A percentile compares a stretch with the other conserved stretches of the same genome.
These are phyloP conservation scores for Grigorovia jiainica DNA, from an alignment of 805 yeast genomes.

Conservation along the genomic window DNA sequence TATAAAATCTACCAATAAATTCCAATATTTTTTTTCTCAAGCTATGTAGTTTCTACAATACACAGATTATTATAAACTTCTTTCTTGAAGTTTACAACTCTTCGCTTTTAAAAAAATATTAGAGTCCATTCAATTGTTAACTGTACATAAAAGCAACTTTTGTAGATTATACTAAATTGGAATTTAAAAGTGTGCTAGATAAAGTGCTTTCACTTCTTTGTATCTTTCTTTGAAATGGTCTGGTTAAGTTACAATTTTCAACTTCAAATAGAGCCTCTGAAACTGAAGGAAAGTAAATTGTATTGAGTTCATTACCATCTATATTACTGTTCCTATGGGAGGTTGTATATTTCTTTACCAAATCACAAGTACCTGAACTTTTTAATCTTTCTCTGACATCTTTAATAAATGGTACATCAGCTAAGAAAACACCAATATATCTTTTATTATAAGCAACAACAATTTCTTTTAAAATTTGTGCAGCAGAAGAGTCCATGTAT, in stretches of 20 bases:
- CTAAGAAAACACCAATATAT: conserved; percentile 47
- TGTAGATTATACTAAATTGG: conserved; percentile 1
- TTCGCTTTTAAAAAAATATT: too few relatives aligned
- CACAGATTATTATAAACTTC: too few relatives aligned
- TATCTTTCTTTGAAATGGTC: neutral
- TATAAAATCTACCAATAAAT: too few relatives aligned
- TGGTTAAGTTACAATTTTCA: conserved; percentile 1
- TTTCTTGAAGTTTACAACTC: too few relatives aligned
- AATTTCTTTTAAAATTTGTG: conserved; percentile 59
- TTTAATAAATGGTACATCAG: conserved; percentile 44
- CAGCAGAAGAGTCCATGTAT: conserved; percentile 68
- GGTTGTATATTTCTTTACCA: conserved; percentile 2
- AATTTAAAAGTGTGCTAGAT: conserved; percentile 1
- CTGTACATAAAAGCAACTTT: neutral
- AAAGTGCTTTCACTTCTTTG: neutral
- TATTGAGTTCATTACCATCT: too few relatives aligned
- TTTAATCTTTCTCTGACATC: conserved; percentile 41
- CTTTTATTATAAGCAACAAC: conserved; percentile 45
- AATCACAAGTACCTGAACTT: conserved; percentile 42
- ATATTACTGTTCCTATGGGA: too few relatives aligned
- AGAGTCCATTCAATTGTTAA: too few relatives aligned
- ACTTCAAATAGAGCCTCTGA: conserved; percentile 11
- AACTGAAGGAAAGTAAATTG: conserved; percentile 8
- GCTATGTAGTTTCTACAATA: too few relatives aligned
- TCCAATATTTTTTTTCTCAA: neutral